Percentiles rank a stretch among this genome's conserved stretches.
Conservation (phyloP, 2,329 filamentous ascomycete genomes). For the Pseudogymnoascus sp. region DNA sequence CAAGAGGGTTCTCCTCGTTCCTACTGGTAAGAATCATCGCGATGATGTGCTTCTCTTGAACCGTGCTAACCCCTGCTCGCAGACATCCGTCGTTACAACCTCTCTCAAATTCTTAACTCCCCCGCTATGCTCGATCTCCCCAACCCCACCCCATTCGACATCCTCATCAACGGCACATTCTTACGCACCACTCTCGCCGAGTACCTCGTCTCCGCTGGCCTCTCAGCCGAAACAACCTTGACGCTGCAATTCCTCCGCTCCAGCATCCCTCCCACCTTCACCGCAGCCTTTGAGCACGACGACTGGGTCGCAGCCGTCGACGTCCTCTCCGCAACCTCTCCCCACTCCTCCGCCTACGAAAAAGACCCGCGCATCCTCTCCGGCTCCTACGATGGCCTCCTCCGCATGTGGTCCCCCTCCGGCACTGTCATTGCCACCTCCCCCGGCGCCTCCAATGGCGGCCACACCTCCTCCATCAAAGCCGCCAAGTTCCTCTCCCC, state of each 20-base stretch:
- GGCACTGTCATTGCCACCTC: constrained; percentile 78
- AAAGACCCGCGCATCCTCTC: constrained; percentile 62
- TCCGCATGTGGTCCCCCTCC: constrained; percentile 83
- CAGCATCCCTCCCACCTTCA: constrained; percentile 77
- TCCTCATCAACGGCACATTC: constrained; percentile 89
- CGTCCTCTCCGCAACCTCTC: constrained; percentile 60
- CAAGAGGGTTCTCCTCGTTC: constrained; percentile 54
- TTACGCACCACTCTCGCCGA: constrained; percentile 83
- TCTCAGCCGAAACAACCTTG: constrained; percentile 80
- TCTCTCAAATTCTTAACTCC: constrained; percentile 62
- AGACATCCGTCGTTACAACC: constrained; percentile 62
- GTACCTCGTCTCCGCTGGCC: constrained; percentile 75
- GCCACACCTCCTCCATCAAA: constrained; percentile 70
- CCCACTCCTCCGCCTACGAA: constrained; percentile 42
- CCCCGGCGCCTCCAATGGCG: constrained; percentile 53
- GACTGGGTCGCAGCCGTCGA: constrained; percentile 92
- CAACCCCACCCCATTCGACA: constrained; percentile 74
- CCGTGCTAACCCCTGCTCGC: constrained; percentile 12
- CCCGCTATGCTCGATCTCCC: constrained; percentile 60
- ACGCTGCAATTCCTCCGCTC: constrained; percentile 90
- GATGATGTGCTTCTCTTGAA: background rate
- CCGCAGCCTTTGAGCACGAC: constrained; percentile 91
- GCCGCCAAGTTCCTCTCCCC: constrained; percentile 74
- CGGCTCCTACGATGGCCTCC: constrained; percentile 82
- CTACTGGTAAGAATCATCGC: constrained; percentile 39